Percentiles rank a stretch among this genome's conserved stretches.
Evolutionary conservation across 805 yeast genomes (phyloP).

Genomic region (Lachancea fermentati): DNA sequence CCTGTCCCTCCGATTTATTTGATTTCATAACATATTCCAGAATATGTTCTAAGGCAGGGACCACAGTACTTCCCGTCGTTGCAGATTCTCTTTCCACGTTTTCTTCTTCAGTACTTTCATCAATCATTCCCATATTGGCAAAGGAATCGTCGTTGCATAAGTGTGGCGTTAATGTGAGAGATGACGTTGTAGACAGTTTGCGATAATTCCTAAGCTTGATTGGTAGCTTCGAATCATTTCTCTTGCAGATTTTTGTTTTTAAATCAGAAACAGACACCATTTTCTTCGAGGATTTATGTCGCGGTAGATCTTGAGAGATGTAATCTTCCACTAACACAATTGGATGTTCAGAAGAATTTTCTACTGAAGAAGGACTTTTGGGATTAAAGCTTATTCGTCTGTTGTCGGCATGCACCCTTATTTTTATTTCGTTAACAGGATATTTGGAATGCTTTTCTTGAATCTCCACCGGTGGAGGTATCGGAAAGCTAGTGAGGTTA

Average conservation of each 20-base stretch:
- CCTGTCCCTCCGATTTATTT: constrained; percentile 11
- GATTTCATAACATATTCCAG: constrained; percentile 18
- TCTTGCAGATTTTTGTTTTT: constrained; percentile 18
- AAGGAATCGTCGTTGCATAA: constrained; percentile 5
- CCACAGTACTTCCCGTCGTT: constrained; percentile 1
- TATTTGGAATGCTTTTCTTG: background rate
- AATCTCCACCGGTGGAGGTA: constrained; percentile 22
- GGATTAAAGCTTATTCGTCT: constrained; percentile 12
- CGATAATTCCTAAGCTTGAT: constrained; percentile 16
- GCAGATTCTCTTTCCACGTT: constrained; percentile 1
- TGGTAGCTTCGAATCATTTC: constrained; percentile 21
- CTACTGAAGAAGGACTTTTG: constrained; percentile 4
- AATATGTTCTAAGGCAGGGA: constrained; percentile 10
- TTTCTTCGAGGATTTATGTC: constrained; percentile 13
- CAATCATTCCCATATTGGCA: constrained; percentile 6
- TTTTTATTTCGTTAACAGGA: constrained; percentile 9
- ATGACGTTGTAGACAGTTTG: constrained; percentile 4
- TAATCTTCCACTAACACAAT: constrained; percentile 30
- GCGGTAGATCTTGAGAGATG: constrained; percentile 12
- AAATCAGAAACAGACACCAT: constrained; percentile 27
- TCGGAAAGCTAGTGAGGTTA: constrained; percentile 27
- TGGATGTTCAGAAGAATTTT: constrained; percentile 16
- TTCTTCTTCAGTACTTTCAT: background rate
- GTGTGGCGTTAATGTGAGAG: constrained; percentile 8
- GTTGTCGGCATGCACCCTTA: constrained; percentile 9